A percentile compares a stretch with the other conserved stretches of the same genome.
phyloP scores from a whole-genome alignment of 768 basidiomycete genomes.

The Suillus ampliporus region DNA sequence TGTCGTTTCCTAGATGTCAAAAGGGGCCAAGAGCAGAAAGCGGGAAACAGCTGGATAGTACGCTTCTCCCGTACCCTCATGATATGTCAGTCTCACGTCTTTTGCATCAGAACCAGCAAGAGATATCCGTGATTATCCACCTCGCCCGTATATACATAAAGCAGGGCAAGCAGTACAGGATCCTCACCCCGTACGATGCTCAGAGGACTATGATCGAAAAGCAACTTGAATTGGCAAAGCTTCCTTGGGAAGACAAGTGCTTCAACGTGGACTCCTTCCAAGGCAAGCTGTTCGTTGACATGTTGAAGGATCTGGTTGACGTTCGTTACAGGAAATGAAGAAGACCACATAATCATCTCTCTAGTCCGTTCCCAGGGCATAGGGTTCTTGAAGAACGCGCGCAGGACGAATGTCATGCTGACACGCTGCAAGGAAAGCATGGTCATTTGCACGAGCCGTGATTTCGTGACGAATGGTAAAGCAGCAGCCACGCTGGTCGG shows the following conservation, averaged over 20 bases:
- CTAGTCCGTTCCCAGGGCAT: conserved; percentile 60
- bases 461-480: conserved; percentile 22
- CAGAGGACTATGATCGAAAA: conserved; percentile 66
- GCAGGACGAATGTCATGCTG: conserved; percentile 86
- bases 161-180: conserved; percentile 52
- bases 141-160: conserved; percentile 58
- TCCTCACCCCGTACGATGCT: conserved; percentile 83
- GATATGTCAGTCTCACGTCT: neutral
- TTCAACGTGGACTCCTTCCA: conserved; percentile 85
- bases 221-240: conserved; percentile 48
- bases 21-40: conserved; percentile 36
- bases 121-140: conserved; percentile 56
- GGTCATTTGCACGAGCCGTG: conserved; percentile 66
- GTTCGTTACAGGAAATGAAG: conserved; percentile 70
- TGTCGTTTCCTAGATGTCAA: conserved; percentile 45
- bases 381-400: conserved; percentile 68
- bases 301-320: conserved; percentile 20
- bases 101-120: conserved; percentile 60
- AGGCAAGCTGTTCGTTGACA: conserved; percentile 49
- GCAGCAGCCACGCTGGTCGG: conserved; percentile 32
- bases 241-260: conserved; percentile 67
- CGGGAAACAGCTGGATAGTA: conserved; percentile 39
- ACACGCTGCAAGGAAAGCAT: conserved; percentile 77
- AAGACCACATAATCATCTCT: conserved; percentile 74
- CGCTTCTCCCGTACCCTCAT: neutral